These are phyloP conservation scores for Sarocladium strictum DNA, from an alignment of 2,329 filamentous ascomycete genomes.

Conservation along the genomic window DNA sequence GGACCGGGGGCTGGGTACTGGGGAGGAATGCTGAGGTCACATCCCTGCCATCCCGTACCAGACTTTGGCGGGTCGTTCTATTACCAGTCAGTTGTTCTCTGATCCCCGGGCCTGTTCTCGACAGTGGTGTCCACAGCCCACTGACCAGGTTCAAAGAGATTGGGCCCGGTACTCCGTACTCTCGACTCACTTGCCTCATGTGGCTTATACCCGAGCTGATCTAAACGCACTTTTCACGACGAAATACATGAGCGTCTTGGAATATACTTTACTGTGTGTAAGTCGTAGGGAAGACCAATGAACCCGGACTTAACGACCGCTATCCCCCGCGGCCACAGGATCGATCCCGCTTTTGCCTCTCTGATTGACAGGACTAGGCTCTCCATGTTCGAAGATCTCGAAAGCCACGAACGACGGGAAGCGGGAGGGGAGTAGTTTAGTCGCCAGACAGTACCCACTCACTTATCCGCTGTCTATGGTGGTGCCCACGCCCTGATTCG, in stretches of 20 bases:
- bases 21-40: not conserved
- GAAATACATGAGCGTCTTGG: too few species aligned
- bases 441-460: not conserved
- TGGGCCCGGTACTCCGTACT: not conserved
- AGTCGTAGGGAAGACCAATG: too few species aligned
- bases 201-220: not conserved
- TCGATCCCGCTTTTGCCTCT: not conserved
- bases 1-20: slow-evolving; percentile 6
- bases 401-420: slow-evolving; percentile 3
- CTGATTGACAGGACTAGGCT: not conserved
- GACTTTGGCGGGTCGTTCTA: not conserved
- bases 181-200: slow-evolving; percentile 4
- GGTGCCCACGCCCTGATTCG: not conserved
- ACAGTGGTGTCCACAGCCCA: slow-evolving; percentile 1
- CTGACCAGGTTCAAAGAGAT: slow-evolving; percentile 7
- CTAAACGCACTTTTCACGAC: too few species aligned
- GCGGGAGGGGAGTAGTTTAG: not conserved
- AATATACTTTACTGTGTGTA: too few species aligned
- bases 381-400: not conserved
- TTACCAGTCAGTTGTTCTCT: not conserved
- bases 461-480: not conserved
- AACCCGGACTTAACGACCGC: too few species aligned
- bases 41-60: not conserved
- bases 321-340: too few species aligned
- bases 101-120: not conserved